A percentile compares a stretch with the other conserved stretches of the same genome.
These are phyloP conservation scores for Phytophthora citrophthora DNA, from an alignment of 352 stramenopile genomes.

Conservation along the genomic window DNA sequence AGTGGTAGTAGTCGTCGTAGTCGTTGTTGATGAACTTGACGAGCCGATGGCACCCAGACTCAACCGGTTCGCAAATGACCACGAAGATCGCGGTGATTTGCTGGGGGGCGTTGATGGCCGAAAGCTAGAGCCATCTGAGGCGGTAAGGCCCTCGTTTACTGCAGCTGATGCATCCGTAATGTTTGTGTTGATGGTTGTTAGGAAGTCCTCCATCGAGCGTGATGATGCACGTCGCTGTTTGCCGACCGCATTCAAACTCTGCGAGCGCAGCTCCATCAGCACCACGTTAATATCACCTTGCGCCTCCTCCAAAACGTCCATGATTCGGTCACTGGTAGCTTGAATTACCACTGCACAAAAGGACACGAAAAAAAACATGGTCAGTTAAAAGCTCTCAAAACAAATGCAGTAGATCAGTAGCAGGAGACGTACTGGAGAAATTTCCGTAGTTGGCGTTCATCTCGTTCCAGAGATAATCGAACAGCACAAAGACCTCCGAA, in stretches of 20 bases:
- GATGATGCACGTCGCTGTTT: conserved; percentile 58
- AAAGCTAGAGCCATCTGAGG: conserved; percentile 38
- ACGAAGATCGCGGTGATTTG: conserved; percentile 41
- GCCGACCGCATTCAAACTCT: conserved; percentile 48
- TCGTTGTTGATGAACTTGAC: conserved; percentile 17
- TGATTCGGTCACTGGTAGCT: conserved; percentile 68
- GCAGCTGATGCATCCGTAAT: conserved; percentile 42
- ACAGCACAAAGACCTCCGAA: conserved; percentile 84
- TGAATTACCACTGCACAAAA: conserved; percentile 75
- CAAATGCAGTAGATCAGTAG: neutral
- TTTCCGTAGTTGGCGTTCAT: conserved; percentile 89
- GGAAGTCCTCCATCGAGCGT: conserved; percentile 73
- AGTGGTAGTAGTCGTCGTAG: conserved; percentile 12
- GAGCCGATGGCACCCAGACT: conserved; percentile 35
- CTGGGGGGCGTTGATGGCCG: conserved; percentile 43
- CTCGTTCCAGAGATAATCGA: conserved; percentile 84
- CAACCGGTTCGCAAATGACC: conserved; percentile 45
- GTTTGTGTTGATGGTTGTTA: conserved; percentile 66
- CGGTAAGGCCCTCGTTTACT: conserved; percentile 30
- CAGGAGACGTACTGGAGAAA: conserved; percentile 63
- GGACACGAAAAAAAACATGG: conserved; percentile 8
- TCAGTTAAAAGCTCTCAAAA: neutral
- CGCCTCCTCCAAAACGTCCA: conserved; percentile 76
- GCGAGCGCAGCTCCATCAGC: conserved; percentile 63
- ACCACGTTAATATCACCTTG: conserved; percentile 68